These are phyloP conservation scores for Zygoascus tannicola DNA, from an alignment of 805 yeast species.

Conservation along the genomic window DNA sequence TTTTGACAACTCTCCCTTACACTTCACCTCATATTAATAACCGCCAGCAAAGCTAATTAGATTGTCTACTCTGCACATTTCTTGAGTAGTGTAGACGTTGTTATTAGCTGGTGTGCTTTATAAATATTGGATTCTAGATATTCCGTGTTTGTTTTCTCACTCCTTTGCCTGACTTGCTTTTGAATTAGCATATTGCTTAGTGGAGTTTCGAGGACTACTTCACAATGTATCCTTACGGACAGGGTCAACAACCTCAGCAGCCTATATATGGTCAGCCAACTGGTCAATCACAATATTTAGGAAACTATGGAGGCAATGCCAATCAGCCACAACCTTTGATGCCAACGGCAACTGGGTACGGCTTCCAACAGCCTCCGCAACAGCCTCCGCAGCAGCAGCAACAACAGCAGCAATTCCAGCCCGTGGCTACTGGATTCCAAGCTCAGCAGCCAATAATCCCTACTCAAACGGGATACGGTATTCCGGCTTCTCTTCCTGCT, in stretches of 20 bases:
- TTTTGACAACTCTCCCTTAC: too few relatives aligned
- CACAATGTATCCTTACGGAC: background rate
- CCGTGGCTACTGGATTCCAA: slow-evolving; percentile 14
- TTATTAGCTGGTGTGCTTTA: too few relatives aligned
- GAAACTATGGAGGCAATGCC: slow-evolving; percentile 12
- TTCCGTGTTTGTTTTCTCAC: too few relatives aligned
- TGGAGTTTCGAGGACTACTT: too few relatives aligned
- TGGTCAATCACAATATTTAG: slow-evolving; percentile 15
- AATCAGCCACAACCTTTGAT: slow-evolving; percentile 28
- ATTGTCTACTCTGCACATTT: too few relatives aligned
- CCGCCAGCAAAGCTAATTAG: too few relatives aligned
- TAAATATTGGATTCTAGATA: too few relatives aligned
- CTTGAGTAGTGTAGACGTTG: too few relatives aligned
- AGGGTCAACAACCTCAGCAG: slow-evolving; percentile 5
- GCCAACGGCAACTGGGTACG: slow-evolving; percentile 14
- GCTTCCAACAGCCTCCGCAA: slow-evolving; percentile 5
- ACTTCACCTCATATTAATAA: too few relatives aligned
- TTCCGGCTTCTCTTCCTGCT: background rate
- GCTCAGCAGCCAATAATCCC: background rate
- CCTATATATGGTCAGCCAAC: slow-evolving; percentile 8
- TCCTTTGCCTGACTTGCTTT: too few relatives aligned
- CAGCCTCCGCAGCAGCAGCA: slow-evolving; percentile 23
- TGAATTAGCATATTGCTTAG: too few relatives aligned
- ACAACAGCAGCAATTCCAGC: slow-evolving; percentile 21
- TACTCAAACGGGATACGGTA: background rate